Percentiles rank a stretch among this genome's conserved stretches.
These are phyloP conservation scores for Solanum neorickii DNA, from an alignment of 257 asterid genomes.

Conservation along the genomic window DNA sequence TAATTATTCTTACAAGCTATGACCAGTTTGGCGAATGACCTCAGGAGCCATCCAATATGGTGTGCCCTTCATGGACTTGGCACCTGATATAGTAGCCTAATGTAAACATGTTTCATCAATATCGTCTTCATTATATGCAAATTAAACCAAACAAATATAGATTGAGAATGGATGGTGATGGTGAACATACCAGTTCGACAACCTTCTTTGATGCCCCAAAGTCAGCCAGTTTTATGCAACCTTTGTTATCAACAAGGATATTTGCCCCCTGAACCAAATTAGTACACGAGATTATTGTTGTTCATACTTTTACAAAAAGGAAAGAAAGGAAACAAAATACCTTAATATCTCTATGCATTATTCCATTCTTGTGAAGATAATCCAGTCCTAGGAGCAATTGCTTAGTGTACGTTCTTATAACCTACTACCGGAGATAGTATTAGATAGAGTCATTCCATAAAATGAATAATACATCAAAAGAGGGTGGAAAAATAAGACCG, in stretches of 20 bases:
- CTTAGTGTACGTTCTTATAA: conserved; percentile 87
- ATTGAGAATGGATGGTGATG: not conserved
- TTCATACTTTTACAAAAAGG: not conserved
- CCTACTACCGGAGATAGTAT: conserved; percentile 36
- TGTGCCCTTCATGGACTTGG: conserved; percentile 99
- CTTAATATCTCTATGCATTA: conserved; percentile 99
- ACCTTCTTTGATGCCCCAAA: conserved; percentile 99
- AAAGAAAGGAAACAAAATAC: conserved; percentile 17
- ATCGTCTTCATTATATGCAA: not conserved
- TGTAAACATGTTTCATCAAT: conserved; percentile 1
- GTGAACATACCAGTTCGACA: conserved; percentile 69
- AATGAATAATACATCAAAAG: not conserved
- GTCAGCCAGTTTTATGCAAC: conserved; percentile 97
- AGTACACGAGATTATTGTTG: not conserved
- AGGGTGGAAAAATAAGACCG: not conserved
- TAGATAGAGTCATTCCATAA: not conserved
- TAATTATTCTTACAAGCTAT: conserved; percentile 73
- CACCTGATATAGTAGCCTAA: conserved; percentile 96
- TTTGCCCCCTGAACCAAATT: conserved; percentile 70
- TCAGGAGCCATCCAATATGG: conserved; percentile 99
- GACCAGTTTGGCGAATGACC: conserved; percentile 98
- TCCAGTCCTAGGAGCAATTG: conserved; percentile 85
- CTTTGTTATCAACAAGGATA: conserved; percentile 93
- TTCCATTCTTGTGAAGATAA: conserved; percentile 87
- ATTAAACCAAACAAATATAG: not conserved